Evolutionary conservation across 2,329 filamentous ascomycete species (phyloP).

Genomic region (Cytospora piceae): DNA sequence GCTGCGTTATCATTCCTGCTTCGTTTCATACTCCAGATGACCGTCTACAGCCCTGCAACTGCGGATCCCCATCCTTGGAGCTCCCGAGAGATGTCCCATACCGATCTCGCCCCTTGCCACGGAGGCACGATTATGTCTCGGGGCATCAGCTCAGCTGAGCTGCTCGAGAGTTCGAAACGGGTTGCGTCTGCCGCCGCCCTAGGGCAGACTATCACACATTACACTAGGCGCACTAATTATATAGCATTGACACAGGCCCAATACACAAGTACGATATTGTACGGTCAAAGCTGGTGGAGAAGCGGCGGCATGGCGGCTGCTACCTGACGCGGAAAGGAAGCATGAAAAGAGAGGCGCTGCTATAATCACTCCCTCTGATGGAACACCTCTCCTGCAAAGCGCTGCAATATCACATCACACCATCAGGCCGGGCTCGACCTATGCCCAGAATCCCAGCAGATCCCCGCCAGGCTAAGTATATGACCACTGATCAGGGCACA

Average conservation of each 20-base stretch:
- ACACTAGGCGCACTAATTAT: neutral
- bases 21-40: neutral
- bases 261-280: neutral
- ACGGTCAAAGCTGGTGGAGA: neutral
- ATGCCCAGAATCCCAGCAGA: neutral
- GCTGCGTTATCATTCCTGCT: neutral
- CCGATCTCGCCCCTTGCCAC: neutral
- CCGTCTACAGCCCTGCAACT: neutral
- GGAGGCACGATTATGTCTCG: conserved; percentile 1
- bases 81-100: neutral
- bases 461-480: neutral
- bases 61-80: neutral
- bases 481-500: neutral
- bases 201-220: neutral
- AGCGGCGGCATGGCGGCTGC: conserved; percentile 3
- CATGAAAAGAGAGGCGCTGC: neutral
- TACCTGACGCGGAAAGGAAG: conserved; percentile 4
- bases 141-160: neutral
- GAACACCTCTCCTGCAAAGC: neutral
- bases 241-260: neutral
- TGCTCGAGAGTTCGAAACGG: neutral
- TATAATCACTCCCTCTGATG: neutral
- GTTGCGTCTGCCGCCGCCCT: conserved; percentile 2
- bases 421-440: neutral
- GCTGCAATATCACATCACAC: conserved; percentile 1